Base-by-base conservation (phyloP, 2,329 filamentous ascomycete species). In the Cladosporium halotolerans region DNA sequence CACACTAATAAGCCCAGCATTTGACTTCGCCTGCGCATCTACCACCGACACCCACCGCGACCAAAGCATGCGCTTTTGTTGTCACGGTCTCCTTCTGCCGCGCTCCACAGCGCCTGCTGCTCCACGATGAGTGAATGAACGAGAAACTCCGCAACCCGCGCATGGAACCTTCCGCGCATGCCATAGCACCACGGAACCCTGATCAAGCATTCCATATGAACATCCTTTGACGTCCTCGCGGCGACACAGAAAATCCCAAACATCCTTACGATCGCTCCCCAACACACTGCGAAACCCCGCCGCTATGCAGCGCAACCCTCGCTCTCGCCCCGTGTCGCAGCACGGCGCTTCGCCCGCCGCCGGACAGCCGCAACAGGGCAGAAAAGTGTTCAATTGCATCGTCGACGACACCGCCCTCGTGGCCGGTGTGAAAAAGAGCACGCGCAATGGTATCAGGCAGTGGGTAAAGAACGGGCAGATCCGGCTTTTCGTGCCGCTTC, bases 371-470 rank as follows among this genome's bases (percentile, higher is more conserved):
- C 58, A 53, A 52, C 62, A 66, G 23, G 55, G 58, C 10, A 71
- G 74, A 59, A 77, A 76, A 67, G 62, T 77, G 54, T 77, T 78
- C 71, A 77, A 77, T 68, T 78, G 75, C 64, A 77, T 78, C 58
- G 73, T 77, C 58, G 76, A 78, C 62, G 76, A 78, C 59, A 75
- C 72, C 16, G 75, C 76, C 32, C 62, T 78, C 58, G 70, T 77
- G 53, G 74, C 74, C 39, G 75, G 76, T 54, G 73, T 76, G 45
- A 77, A 76, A 69, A 74, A 71, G 63, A 75, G 72, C 64, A 77
- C 75, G 52, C 68, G 75, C 58, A 76, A 78, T 60, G 75, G 75
- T 49, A 75, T 78, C 57, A 68, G 73, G 63, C 76, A 77, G 64
- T 78, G 75, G 75, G 69, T 77, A 38, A 69, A 70, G 55, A 73